These are phyloP conservation scores for Bondarzewia mesenterica DNA, from an alignment of 1,284 basidiomycete genomes.

Conservation along the genomic window DNA sequence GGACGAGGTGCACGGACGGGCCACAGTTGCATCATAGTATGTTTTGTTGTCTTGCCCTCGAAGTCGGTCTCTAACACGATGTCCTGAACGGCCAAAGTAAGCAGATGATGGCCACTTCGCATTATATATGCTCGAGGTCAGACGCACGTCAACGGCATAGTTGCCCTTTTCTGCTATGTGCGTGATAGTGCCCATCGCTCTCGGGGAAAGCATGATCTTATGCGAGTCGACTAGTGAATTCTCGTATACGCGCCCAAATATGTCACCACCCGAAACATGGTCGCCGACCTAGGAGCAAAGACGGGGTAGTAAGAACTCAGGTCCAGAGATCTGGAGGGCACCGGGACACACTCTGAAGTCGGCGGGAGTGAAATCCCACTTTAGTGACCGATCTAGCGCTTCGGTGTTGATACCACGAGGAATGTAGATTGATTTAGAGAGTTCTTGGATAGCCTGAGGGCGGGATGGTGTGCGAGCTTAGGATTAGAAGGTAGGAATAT, in stretches of 20 bases:
- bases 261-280: constrained; percentile 94
- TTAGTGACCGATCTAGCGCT: constrained; percentile 80
- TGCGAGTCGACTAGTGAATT: constrained; percentile 96
- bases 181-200: constrained; percentile 93
- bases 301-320: neutral
- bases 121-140: constrained; percentile 2
- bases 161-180: constrained; percentile 91
- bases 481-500: constrained; percentile 8
- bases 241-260: constrained; percentile 94
- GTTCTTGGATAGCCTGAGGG: constrained; percentile 84
- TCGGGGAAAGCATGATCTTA: constrained; percentile 94
- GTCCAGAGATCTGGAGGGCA: neutral
- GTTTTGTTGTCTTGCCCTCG: constrained; percentile 89
- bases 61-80: constrained; percentile 97
- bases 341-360: constrained; percentile 55
- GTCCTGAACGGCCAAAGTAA: constrained; percentile 48
- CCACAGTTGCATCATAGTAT: constrained; percentile 98
- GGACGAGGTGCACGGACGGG: constrained; percentile 97
- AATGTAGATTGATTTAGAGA: constrained; percentile 98
- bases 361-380: constrained; percentile 96
- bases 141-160: constrained; percentile 82
- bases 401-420: constrained; percentile 98
- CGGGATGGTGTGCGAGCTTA: constrained; percentile 11
- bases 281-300: constrained; percentile 78
- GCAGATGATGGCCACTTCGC: constrained; percentile 1